Base-by-base conservation (phyloP, 768 basidiomycete genomes). In the Rhodosporidiobolus odoratus region DNA sequence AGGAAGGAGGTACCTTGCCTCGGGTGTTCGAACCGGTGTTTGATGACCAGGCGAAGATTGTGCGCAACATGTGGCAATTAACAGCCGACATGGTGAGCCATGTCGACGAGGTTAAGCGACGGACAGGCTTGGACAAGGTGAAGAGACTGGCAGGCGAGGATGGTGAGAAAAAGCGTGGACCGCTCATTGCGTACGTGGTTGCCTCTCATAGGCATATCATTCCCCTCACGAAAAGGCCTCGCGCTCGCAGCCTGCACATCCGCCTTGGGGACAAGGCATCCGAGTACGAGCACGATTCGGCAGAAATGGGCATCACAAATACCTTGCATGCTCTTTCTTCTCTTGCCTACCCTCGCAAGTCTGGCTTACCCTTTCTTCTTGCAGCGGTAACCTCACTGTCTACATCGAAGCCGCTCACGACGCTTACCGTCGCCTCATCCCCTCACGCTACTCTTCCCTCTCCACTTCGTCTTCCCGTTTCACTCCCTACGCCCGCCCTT, bases 261-360 rank as follows among this genome's bases (percentile, higher is more conserved):
- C 43, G 69, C 1, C 47, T 71, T 1, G 69, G 69, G 2, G 69
- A 71, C 63, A 71, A 71, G 53, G 59, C 64, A 25, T 40, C 59
- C 7, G 69, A 71, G 53, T 71, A 66, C 58, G 50, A 48, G 32
- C 69, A 71, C 69, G 69, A 71, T 56, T 32, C 69, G 40, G 17
- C 40, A 9, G 60, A 66, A 38, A 71, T 71, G 69, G 69, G 69
- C 7, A 71, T 71, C 56, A 58, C 60, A 7, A 71, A 71, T 45
- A 27, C 47, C 13, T 71, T 71, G 64, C 45, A 45, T 32, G n/a
- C 4, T 34, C n/a, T 4, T 12, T 35, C 23, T 25, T 40, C 38
- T 27, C 25, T 58, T 35, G n/a, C n/a, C 17, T 35, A 5, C 21
- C 1, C 40, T 34, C 30, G 3, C 17, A 16, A 3, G 1, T 13